phyloP scores from a whole-genome alignment of 495 filamentous ascomycete genomes.

The Penicillium pancosmium region DNA sequence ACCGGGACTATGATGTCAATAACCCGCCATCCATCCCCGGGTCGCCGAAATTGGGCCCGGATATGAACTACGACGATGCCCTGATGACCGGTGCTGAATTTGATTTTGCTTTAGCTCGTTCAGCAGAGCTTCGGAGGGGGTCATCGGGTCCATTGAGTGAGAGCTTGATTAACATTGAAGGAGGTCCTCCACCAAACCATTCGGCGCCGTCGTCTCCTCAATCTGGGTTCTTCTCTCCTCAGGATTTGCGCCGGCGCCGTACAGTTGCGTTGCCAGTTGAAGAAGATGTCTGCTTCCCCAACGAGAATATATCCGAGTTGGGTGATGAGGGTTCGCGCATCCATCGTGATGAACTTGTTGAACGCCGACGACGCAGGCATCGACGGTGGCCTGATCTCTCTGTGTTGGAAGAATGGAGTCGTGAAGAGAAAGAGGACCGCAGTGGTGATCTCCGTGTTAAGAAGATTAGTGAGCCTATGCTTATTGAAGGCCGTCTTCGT shows the following conservation, averaged over 20 bases:
- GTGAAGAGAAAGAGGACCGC: constrained; percentile 85
- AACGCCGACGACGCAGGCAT: constrained; percentile 57
- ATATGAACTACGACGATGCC: constrained; percentile 77
- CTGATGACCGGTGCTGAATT: constrained; percentile 62
- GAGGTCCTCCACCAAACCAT: constrained; percentile 26
- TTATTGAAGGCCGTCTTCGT: constrained; percentile 84
- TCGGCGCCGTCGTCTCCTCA: constrained; percentile 34
- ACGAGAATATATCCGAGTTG: constrained; percentile 73
- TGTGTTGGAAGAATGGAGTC: constrained; percentile 87
- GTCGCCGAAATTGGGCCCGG: constrained; percentile 62
- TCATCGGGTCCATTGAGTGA: constrained; percentile 45
- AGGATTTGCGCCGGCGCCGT: constrained; percentile 49
- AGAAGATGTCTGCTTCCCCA: constrained; percentile 93
- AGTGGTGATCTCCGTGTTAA: constrained; percentile 86
- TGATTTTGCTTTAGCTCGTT: constrained; percentile 38
- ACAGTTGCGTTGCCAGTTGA: constrained; percentile 62
- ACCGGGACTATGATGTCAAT: constrained; percentile 78
- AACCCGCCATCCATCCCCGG: constrained; percentile 94
- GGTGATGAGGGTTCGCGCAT: constrained; percentile 65
- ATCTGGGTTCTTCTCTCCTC: constrained; percentile 37
- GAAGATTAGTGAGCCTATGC: constrained; percentile 88
- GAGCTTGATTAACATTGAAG: constrained; percentile 62
- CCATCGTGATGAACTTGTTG: constrained; percentile 44
- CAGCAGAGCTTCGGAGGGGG: constrained; percentile 38
- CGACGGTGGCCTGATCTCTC: constrained; percentile 70